Evolutionary conservation across 2,329 filamentous ascomycete genomes (phyloP), one percentile per base, ranked within the genome.

Genomic region (Fusarium coicis): DNA sequence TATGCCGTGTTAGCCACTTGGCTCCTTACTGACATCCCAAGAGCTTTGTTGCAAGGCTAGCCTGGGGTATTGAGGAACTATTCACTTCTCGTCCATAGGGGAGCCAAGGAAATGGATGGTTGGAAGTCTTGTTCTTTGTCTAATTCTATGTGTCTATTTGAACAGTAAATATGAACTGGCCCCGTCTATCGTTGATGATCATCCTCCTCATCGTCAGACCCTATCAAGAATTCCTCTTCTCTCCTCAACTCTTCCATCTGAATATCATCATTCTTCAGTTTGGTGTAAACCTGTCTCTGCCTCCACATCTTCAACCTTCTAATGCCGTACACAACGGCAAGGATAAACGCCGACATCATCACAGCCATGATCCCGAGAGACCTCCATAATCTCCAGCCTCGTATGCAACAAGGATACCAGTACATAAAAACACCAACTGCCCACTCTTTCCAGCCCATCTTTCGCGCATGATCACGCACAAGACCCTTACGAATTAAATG

Each of bases 241-340:
- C 64, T 53, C 21, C 57, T 34, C 0, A 73, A 90, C 26, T 88
- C 87, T 7, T 79, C 72, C 66, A 79, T 55, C 19, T 43, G 59
- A 42, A 79, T 78, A 47, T 79, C 77, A 7, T 78, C 76, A 4
- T 16, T 64, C 18, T 54, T 69, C 19, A 79, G 19, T 36, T 59
- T 77, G 5, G 30, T 76, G 44, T 79, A 79, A 4, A 52, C 59
- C 32, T 39, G 57, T 10, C 30, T 63, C 21, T 56, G 68, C 19
- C 49, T 73, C 63, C 53, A 70, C 1, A 18, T 23, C 8, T 60
- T 68, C 6, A 69, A 46, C 21, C 53, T 65, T 32, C 46, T 49
- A 4, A 78, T 18, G 10, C 47, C 66, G 36, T 68, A 56, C 10
- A 57, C 59, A n/a, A 73, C 37, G 4, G 44, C 69, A 4, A 77